phyloP scores from a whole-genome alignment of 805 yeast genomes.

The Kuraishia capsulata region DNA sequence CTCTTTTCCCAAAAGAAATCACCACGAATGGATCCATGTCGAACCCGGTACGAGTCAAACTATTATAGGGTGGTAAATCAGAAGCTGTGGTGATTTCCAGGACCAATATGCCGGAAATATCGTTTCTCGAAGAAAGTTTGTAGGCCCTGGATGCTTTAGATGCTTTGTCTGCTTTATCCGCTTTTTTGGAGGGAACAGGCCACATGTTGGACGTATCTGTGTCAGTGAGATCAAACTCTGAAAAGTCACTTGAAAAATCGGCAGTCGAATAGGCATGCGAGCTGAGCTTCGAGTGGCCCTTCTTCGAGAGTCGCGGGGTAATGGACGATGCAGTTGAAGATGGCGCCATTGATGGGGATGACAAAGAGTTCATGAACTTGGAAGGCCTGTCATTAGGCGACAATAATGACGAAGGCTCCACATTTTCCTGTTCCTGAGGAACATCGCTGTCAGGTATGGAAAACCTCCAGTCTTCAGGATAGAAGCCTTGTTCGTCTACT shows the following conservation, averaged over 20 bases:
- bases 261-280: neutral
- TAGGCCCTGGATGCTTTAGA: constrained; percentile 19
- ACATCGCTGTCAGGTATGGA: neutral
- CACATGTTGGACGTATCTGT: too few species aligned
- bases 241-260: neutral
- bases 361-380: too few species aligned
- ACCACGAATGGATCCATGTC: constrained; percentile 98
- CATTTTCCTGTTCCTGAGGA: neutral
- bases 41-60: constrained; percentile 65
- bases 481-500: constrained; percentile 8
- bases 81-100: constrained; percentile 67
- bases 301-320: too few species aligned
- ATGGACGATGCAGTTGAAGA: too few species aligned
- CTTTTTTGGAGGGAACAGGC: too few species aligned
- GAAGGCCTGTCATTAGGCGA: neutral
- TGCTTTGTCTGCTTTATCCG: neutral
- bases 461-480: constrained; percentile 1
- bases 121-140: constrained; percentile 25
- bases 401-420: neutral
- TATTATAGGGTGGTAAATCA: constrained; percentile 70
- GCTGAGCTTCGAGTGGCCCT: too few species aligned
- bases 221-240: neutral
- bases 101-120: constrained; percentile 61
- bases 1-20: constrained; percentile 80
- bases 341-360: too few species aligned